phyloP scores from a whole-genome alignment of 2,329 filamentous ascomycete genomes.

The Penicillium crustosum region DNA sequence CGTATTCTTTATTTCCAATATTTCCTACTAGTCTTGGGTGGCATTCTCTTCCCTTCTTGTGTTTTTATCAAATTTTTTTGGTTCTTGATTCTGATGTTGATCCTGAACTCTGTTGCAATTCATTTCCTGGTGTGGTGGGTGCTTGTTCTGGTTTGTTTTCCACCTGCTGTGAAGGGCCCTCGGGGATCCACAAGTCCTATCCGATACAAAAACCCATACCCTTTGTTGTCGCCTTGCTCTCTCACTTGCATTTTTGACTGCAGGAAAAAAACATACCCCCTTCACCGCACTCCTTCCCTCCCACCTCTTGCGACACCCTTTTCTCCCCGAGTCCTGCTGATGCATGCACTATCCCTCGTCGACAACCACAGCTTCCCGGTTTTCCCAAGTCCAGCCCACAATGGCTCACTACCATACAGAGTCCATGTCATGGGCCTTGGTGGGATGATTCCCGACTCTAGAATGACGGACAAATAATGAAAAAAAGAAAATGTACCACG shows the following conservation, averaged over 20 bases:
- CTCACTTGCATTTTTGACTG: constrained; percentile 5
- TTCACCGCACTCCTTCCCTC: constrained; percentile 6
- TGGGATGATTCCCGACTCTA: not conserved
- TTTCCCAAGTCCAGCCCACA: not conserved
- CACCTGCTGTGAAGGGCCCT: constrained; percentile 4
- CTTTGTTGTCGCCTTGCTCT: not conserved
- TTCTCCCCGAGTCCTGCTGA: not conserved
- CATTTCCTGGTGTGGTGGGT: constrained; percentile 7
- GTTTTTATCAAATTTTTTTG: constrained; percentile 12
- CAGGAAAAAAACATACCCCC: constrained; percentile 4
- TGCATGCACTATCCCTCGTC: constrained; percentile 1
- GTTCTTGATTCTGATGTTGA: not conserved
- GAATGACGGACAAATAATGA: not conserved
- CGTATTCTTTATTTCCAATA: constrained; percentile 23
- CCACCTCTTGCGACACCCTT: not conserved
- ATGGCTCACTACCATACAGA: not conserved
- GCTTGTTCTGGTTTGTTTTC: constrained; percentile 9
- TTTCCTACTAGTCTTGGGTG: constrained; percentile 27
- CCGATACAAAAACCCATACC: constrained; percentile 2
- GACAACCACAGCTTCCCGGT: not conserved
- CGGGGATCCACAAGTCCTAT: constrained; percentile 6
- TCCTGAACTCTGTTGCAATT: constrained; percentile 2
- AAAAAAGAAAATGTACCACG: not conserved
- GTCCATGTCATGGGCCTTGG: not conserved
- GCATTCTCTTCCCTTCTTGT: constrained; percentile 22